Evolutionary conservation across 306 rosid species (phyloP), one percentile per base, ranked within the genome.

Genomic region (Dalbergia cochinchinensis): DNA sequence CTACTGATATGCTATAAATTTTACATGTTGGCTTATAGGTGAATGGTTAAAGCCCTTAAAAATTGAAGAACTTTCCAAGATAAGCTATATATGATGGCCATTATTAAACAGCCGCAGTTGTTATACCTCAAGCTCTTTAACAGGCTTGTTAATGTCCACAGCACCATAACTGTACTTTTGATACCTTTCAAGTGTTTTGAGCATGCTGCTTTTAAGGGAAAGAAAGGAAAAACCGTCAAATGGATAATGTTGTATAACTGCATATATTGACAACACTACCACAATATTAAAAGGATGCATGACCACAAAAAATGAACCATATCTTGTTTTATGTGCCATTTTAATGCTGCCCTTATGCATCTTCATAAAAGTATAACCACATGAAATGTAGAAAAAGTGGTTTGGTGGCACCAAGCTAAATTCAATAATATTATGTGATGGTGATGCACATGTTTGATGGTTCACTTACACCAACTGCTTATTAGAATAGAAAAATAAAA

Each of bases 101-200:
- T 55, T 31, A 7, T 3, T 19, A 51, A 50, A n/a, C 37, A 20
- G 13, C 18, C 20, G 7, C 16, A 22, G 53, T 37, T 19, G 22
- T 11, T n/a, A 48, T 57, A 95, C 99, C 99, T 95, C 99, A 42
- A 95, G 98, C 80, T 95, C 99, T 84, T 90, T 93, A 72, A 89
- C 86, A 41, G 97, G 97, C 78, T 75, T 90, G 85, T 82, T 88
- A 75, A 91, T 92, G 83, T 95, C 99, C 42, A 93, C 89, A 8
- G 97, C 92, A 48, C 98, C 98, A 89, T 93, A 95, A 53, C 97
- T 95, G 78, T 98, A 93, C 34, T 93, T 95, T 77, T 94, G 98
- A 86, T 94, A 94, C 86, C 92, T 86, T 33, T 83, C 86, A 66
- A 83, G 86, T 16, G 86, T 83, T 58, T 83, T 83, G 58, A 78